Percentiles rank a stretch among this genome's conserved stretches.
Conservation (phyloP, 1,284 basidiomycete species). For the Leccinum angustisporum region DNA sequence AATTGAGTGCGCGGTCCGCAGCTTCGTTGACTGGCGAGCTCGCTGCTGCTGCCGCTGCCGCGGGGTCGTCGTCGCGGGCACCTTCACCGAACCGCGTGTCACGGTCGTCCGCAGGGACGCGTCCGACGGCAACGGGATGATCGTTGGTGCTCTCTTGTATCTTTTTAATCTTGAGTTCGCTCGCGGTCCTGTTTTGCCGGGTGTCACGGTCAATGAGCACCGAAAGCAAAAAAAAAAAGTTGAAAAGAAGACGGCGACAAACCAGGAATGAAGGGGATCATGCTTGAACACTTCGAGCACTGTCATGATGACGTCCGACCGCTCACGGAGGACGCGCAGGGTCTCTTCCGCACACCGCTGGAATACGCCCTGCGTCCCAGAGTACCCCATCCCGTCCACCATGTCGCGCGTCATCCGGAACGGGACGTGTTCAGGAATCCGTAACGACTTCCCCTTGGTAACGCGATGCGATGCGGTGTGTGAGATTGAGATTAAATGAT, state of each 20-base stretch:
- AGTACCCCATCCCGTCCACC: constrained; percentile 90
- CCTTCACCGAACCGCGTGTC: constrained; percentile 23
- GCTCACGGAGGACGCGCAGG: constrained; percentile 82
- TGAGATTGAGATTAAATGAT: neutral
- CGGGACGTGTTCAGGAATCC: constrained; percentile 87
- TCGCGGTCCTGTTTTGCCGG: constrained; percentile 58
- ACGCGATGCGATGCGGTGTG: neutral
- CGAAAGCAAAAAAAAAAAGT: neutral
- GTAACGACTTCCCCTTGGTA: constrained; percentile 75
- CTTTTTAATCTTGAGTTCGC: constrained; percentile 66
- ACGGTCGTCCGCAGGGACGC: constrained; percentile 17
- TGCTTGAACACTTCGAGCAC: constrained; percentile 97
- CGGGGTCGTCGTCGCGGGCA: neutral
- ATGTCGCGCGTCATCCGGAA: constrained; percentile 95
- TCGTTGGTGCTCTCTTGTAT: constrained; percentile 45
- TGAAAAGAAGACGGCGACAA: constrained; percentile 18
- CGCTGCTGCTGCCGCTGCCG: neutral
- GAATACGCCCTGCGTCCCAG: constrained; percentile 93
- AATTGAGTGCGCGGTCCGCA: constrained; percentile 84
- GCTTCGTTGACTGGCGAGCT: constrained; percentile 77
- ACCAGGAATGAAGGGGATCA: constrained; percentile 95
- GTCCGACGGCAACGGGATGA: constrained; percentile 15
- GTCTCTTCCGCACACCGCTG: constrained; percentile 95
- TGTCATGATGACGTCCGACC: constrained; percentile 87
- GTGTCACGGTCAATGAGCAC: too few species aligned